Evolutionary conservation across 2,329 filamentous ascomycete genomes (phyloP), one percentile per base, ranked within the genome.

Genomic region (Scopulariopsis brevicaulis): DNA sequence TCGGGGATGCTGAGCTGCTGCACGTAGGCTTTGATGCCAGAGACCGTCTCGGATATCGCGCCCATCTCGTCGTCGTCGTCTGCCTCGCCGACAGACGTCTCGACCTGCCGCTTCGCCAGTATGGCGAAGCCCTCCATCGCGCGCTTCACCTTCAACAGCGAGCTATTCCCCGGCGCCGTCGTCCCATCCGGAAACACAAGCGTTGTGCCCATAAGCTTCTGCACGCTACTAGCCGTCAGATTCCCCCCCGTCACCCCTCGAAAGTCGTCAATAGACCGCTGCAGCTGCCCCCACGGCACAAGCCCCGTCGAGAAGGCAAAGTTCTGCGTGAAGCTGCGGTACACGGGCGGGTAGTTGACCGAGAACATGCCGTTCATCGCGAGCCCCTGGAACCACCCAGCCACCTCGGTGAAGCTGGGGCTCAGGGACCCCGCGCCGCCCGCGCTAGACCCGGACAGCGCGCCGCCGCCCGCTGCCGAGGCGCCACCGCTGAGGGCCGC

Each of bases 321-420:
- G 74, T 97, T 97, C 74, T 89, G 89, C 61, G 87, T 77, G 72
- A 96, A 99, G 69, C 85, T 93, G 64, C 86, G 84, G 74, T 97
- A 97, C 43, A 97, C 84, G 40, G 83, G 77, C 4, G 94, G 94
- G 64, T 96, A 91, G 65, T 86, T 83, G 65, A 95, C 92, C 60
- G 89, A 95, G 69, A 96, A 79, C 94, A 97, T 97, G 63, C 94
- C 92, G 71, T 94, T 96, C 77, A 94, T 87, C 32, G 94, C 91
- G 78, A 97, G 88, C 55, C 87, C 86, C 72, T 97, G 92, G 71
- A 97, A 96, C 83, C 89, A 95, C 61, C 86, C 85, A 63, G 96
- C 81, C 54, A 95, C 85, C 67, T 96, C 90, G 52, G 79, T 80
- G 69, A 97, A 96, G 57, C 86, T 89, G 28, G 94, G 94, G 64